These are phyloP conservation scores for Metschnikowia vanudenii DNA, from an alignment of 805 yeast genomes.

Conservation along the genomic window DNA sequence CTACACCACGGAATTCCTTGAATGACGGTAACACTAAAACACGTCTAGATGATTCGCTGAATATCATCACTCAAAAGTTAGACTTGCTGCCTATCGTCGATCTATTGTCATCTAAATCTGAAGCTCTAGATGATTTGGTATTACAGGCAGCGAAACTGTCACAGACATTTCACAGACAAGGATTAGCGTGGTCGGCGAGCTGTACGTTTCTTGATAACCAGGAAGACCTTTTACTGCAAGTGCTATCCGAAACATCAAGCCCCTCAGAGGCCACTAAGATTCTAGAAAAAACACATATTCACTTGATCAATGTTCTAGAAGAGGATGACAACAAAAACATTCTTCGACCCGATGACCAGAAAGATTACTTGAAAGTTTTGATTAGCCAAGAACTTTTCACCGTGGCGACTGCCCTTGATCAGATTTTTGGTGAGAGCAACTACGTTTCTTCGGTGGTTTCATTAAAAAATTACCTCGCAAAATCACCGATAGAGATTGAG, in stretches of 20 bases:
- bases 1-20: background rate
- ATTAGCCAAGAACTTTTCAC: conserved; percentile 10
- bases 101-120: conserved; percentile 29
- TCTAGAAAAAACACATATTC: conserved; percentile 1
- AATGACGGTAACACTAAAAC: background rate
- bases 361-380: conserved; percentile 4
- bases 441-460: conserved; percentile 4
- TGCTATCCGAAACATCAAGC: conserved; percentile 1
- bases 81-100: conserved; percentile 34
- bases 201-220: conserved; percentile 22
- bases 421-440: background rate
- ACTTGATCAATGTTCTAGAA: conserved; percentile 1
- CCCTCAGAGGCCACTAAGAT: background rate
- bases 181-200: conserved; percentile 30
- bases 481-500: background rate
- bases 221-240: conserved; percentile 26
- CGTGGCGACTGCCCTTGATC: conserved; percentile 13
- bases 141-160: conserved; percentile 27
- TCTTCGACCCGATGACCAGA: background rate
- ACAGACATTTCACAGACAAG: conserved; percentile 28
- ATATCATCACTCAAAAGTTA: conserved; percentile 33
- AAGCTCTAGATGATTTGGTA: conserved; percentile 28
- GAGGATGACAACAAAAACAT: background rate
- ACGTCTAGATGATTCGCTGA: conserved; percentile 32
- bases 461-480: background rate